phyloP scores from a whole-genome alignment of 768 basidiomycete species.

The Hypholoma sublateritium region DNA sequence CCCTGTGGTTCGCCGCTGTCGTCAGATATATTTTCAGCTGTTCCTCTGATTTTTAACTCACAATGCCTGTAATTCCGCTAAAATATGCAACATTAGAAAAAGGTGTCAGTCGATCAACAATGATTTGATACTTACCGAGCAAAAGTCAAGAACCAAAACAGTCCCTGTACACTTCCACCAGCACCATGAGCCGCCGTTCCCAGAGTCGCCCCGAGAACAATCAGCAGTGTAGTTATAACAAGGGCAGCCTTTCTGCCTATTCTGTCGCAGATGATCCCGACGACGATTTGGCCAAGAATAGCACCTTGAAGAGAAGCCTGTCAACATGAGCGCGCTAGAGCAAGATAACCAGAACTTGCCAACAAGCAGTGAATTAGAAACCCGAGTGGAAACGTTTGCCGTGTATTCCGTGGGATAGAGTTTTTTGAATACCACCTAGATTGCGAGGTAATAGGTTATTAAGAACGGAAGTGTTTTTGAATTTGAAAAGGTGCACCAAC shows the following conservation, averaged over 20 bases:
- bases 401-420: slow-evolving; percentile 68
- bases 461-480: not conserved
- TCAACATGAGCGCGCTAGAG: not conserved
- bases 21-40: slow-evolving; percentile 1
- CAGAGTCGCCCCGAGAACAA: slow-evolving; percentile 68
- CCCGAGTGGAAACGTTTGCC: slow-evolving; percentile 58
- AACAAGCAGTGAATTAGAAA: slow-evolving; percentile 70
- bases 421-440: slow-evolving; percentile 61
- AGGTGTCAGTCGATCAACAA: not conserved
- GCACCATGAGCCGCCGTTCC: slow-evolving; percentile 68
- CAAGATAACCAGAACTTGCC: slow-evolving; percentile 34
- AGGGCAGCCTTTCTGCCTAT: slow-evolving; percentile 77
- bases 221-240: slow-evolving; percentile 64
- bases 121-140: slow-evolving; percentile 34
- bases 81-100: not conserved
- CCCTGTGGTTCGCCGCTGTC: slow-evolving; percentile 38
- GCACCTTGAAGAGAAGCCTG: slow-evolving; percentile 40
- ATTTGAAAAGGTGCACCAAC: slow-evolving; percentile 26
- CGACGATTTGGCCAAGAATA: slow-evolving; percentile 57
- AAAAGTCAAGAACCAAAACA: slow-evolving; percentile 77
- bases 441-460: not conserved
- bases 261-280: slow-evolving; percentile 72
- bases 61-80: slow-evolving; percentile 67
- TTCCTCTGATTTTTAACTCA: slow-evolving; percentile 26
- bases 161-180: slow-evolving; percentile 50